A percentile compares a stretch with the other conserved stretches of the same genome.
Evolutionary conservation across 176 grass and related monocot species (phyloP).

Genomic region (Carex cristatella): DNA sequence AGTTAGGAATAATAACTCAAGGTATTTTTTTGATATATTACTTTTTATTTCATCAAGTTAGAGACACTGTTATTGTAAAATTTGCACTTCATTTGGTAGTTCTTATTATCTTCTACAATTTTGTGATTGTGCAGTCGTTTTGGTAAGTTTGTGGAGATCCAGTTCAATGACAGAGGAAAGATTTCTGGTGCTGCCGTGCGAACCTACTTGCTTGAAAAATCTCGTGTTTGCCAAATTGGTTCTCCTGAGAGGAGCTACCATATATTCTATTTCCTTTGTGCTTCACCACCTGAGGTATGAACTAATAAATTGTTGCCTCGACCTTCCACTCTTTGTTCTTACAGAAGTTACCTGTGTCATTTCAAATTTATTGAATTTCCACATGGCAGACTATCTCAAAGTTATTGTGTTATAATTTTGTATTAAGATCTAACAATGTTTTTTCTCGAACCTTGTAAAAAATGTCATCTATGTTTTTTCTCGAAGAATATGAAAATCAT

Average conservation of each 20-base stretch:
- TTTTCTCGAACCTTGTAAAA: background rate
- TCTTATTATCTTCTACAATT: conserved; percentile 6
- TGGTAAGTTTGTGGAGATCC: conserved; percentile 98
- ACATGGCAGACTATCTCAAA: background rate
- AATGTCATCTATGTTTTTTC: background rate
- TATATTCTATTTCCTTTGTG: conserved; percentile 96
- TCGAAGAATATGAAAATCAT: background rate
- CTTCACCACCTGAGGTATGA: conserved; percentile 68
- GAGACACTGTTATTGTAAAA: background rate
- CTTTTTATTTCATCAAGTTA: background rate
- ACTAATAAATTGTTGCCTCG: background rate
- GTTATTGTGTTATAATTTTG: background rate
- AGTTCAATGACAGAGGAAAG: conserved; percentile 83
- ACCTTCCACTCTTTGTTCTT: background rate
- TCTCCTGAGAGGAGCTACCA: conserved; percentile 97
- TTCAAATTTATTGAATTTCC: conserved; percentile 2
- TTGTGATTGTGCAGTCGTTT: conserved; percentile 65
- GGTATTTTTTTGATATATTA: conserved; percentile 35
- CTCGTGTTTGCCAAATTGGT: conserved; percentile 90
- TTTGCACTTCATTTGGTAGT: conserved; percentile 23
- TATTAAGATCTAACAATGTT: background rate
- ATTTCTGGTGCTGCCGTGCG: conserved; percentile 97
- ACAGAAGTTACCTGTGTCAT: conserved; percentile 11
- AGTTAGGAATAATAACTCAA: conserved; percentile 97
- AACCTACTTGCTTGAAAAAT: conserved; percentile 98